Evolutionary conservation across 1,284 basidiomycete genomes (phyloP).

Genomic region (Chiua sp.): DNA sequence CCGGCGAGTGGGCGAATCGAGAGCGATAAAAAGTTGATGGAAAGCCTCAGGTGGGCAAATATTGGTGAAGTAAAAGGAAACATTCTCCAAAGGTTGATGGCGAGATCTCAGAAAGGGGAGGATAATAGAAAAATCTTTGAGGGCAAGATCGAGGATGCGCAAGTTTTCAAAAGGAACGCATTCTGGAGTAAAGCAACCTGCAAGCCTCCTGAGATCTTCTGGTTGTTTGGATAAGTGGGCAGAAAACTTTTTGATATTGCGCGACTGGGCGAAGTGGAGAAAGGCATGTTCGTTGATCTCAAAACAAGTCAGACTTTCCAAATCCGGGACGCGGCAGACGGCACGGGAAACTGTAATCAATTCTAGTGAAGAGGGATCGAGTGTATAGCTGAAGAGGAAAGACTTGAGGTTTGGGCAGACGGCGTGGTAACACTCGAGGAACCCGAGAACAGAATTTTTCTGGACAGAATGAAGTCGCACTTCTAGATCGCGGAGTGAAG

Average conservation of each 20-base stretch:
- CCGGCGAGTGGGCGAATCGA: no score
- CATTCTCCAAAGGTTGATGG: no score
- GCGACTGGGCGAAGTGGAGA: slow-evolving; percentile 4
- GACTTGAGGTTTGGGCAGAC: no score
- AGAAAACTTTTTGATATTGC: neutral
- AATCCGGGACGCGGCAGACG: neutral
- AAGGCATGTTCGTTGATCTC: slow-evolving; percentile 3
- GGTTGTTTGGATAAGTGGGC: neutral
- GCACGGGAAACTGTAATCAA: neutral
- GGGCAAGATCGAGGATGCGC: neutral
- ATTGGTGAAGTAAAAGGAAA: no score
- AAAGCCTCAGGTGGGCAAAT: no score
- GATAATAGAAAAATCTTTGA: no score
- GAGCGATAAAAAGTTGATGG: no score
- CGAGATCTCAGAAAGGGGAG: no score
- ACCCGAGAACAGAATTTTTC: neutral
- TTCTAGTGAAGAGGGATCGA: no score
- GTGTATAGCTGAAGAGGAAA: no score
- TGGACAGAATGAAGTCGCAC: no score
- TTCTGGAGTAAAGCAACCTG: neutral
- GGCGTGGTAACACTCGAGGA: no score
- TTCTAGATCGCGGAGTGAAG: neutral
- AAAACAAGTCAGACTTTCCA: slow-evolving; percentile 7
- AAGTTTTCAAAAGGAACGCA: neutral
- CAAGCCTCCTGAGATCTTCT: slow-evolving; percentile 4